Evolutionary conservation across 805 yeast species (phyloP), one percentile per base, ranked within the genome.

Genomic region (Citeromyces nyonsensis): DNA sequence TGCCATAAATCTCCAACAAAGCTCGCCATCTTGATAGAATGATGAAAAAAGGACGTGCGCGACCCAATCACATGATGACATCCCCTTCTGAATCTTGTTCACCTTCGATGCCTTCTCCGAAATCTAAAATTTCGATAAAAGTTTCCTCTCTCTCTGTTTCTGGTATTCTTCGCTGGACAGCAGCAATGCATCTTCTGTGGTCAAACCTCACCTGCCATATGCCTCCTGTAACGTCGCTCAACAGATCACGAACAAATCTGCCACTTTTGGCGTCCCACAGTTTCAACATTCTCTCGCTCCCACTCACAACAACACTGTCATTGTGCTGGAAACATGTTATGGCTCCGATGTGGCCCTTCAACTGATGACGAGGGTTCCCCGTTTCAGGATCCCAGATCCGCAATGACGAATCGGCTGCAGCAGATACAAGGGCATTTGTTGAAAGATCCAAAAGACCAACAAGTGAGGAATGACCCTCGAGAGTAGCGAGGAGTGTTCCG

Each of bases 121-220:
- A 88, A 49, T 85, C 95, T 31, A 85, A 56, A 20, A 91, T 75
- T 51, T 86, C 96, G 37, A 91, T 73, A 47, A 61, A 78, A 3
- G 95, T 83, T 35, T 63, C 64, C 29, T 27, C 18, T 9, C 22
- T 6, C 4, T 27, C 29, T 22, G 49, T 48, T 39, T 64, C 66
- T 7, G 69, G 69, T 26, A 66, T 72, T 35, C 72, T 64, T 25
- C 46, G 47, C 49, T 84, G 93, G 7, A 86, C 91, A 0, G 98
- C 97, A 13, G 94, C 88, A 26, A 88, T 82, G 48, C 96, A 80
- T 33, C 85, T 65, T 37, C 79, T 69, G 40, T 74, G 71, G 47
- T 84, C 93, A 45, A 85, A 83, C 44, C 79, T 69, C 2, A 88
- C 95, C 42, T 91, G 95, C 98, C 98, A 91, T 25, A 88, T 84